Conservation (phyloP, 176 grass and related monocot genomes). For the Phyllostachys edulis region DNA sequence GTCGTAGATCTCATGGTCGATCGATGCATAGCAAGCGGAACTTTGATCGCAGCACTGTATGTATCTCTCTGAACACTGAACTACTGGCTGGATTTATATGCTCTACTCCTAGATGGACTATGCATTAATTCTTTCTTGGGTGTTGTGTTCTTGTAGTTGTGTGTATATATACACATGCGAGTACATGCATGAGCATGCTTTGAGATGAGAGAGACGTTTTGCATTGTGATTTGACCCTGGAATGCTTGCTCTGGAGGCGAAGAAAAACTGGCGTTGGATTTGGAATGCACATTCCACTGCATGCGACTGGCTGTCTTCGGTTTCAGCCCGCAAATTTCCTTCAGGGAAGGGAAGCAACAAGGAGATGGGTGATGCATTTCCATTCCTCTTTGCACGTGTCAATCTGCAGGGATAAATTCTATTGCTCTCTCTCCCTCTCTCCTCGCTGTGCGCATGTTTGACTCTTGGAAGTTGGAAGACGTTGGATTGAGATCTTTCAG, state of each 20-base stretch:
- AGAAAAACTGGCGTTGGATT: neutral
- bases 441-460: slow-evolving; percentile 2
- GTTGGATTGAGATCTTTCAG: too few species aligned
- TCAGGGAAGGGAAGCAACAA: neutral
- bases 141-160: neutral
- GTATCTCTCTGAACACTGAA: neutral
- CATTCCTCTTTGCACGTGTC: neutral
- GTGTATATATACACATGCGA: neutral
- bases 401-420: neutral
- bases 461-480: neutral
- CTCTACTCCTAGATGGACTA: neutral
- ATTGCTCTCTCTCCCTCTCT: neutral
- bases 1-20: neutral
- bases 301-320: neutral
- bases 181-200: neutral
- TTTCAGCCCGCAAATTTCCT: neutral
- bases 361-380: neutral
- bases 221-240: slow-evolving; percentile 7
- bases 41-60: neutral
- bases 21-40: neutral
- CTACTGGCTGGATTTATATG: neutral
- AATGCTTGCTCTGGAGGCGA: neutral
- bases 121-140: neutral
- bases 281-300: neutral
- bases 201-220: neutral